Evolutionary conservation across 352 stramenopile genomes (phyloP).

Genomic region (Pythium brachiatum): DNA sequence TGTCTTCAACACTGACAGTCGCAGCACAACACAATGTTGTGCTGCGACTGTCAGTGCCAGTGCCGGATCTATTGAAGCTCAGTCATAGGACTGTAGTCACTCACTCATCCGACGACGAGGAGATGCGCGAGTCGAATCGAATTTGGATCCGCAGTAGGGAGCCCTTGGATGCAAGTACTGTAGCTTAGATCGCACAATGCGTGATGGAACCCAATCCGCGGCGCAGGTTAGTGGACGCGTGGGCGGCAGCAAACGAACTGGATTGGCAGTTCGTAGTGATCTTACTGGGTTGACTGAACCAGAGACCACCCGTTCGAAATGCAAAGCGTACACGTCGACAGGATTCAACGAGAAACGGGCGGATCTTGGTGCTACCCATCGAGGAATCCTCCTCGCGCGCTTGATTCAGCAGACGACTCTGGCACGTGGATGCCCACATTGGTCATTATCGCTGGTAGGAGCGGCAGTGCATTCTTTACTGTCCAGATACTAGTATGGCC

Average conservation of each 20-base stretch:
- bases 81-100: slow-evolving; percentile 4
- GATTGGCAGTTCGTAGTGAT: background rate
- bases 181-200: background rate
- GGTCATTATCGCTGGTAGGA: too few relatives aligned
- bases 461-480: too few relatives aligned
- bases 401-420: slow-evolving; percentile 3
- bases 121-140: background rate
- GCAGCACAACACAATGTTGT: too few relatives aligned
- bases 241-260: background rate
- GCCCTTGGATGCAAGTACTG: background rate
- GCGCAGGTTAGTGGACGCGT: background rate
- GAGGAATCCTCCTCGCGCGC: background rate
- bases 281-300: background rate
- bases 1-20: background rate
- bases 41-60: too few relatives aligned
- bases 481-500: too few relatives aligned
- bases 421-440: too few relatives aligned
- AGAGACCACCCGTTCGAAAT: background rate
- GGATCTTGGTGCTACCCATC: background rate
- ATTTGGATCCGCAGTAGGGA: background rate
- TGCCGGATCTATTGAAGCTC: slow-evolving; percentile 8
- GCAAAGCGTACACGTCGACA: background rate
- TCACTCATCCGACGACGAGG: slow-evolving; percentile 5
- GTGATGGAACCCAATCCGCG: background rate
- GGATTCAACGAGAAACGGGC: slow-evolving; percentile 1